Conservation (phyloP, 1,139 yeast genomes). For the Saccharomyces hybrid region DNA sequence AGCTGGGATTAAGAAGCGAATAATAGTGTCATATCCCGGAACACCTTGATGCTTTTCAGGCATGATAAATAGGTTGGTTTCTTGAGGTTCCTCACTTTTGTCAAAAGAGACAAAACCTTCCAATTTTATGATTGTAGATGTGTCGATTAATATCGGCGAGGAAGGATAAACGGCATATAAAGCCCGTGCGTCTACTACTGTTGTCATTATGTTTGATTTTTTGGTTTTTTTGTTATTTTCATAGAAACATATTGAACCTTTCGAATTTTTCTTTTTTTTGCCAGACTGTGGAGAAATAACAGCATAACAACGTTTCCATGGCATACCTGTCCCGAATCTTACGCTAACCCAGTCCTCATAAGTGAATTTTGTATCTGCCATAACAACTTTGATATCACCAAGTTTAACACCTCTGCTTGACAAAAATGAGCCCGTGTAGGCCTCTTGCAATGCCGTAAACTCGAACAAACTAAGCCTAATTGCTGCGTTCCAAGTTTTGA, state of each 20-base stretch:
- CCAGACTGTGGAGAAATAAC: slow-evolving; percentile 69
- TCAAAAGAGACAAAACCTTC: slow-evolving; percentile 71
- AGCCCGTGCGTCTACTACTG: slow-evolving; percentile 59
- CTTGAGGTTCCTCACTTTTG: slow-evolving; percentile 51
- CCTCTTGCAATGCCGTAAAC: slow-evolving; percentile 76
- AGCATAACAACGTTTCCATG: slow-evolving; percentile 91
- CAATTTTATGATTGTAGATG: slow-evolving; percentile 77
- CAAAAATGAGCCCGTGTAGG: slow-evolving; percentile 88
- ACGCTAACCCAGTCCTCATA: slow-evolving; percentile 95
- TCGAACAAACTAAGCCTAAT: slow-evolving; percentile 75
- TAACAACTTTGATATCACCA: slow-evolving; percentile 75
- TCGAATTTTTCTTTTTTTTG: slow-evolving; percentile 40
- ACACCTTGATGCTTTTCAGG: slow-evolving; percentile 90
- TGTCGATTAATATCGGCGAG: slow-evolving; percentile 69
- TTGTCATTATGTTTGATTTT: slow-evolving; percentile 71
- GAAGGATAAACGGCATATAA: slow-evolving; percentile 95
- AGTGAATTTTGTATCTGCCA: slow-evolving; percentile 76
- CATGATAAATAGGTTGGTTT: slow-evolving; percentile 78
- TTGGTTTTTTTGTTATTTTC: slow-evolving; percentile 53
- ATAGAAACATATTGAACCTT: slow-evolving; percentile 54
- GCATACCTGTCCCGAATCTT: slow-evolving; percentile 94
- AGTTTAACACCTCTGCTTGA: slow-evolving; percentile 81
- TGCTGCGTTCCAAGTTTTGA: slow-evolving; percentile 68
- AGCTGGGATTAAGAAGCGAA: slow-evolving; percentile 75
- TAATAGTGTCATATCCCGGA: slow-evolving; percentile 87